phyloP scores from a whole-genome alignment of 768 basidiomycete species.

The Termitomyces sp. region DNA sequence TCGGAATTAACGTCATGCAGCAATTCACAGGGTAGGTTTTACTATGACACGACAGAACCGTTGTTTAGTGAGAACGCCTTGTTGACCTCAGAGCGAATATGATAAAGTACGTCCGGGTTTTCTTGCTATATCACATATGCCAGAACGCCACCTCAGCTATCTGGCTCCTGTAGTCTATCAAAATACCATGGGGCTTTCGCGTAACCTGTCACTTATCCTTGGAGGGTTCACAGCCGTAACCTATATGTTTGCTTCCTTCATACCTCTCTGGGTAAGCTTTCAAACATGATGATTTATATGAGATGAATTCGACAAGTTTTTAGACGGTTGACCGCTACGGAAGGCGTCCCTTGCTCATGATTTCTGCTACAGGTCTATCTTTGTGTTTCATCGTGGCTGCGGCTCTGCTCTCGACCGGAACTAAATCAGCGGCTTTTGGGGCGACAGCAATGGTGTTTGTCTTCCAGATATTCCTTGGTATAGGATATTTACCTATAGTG shows the following conservation, averaged over 20 bases:
- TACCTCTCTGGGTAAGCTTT: slow-evolving; percentile 30
- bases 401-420: slow-evolving; percentile 29
- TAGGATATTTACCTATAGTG: slow-evolving; percentile 35
- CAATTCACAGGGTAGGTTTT: slow-evolving; percentile 33
- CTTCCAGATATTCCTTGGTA: slow-evolving; percentile 35
- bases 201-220: slow-evolving; percentile 33
- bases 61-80: neutral
- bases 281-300: neutral
- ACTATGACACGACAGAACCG: neutral
- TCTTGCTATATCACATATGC: neutral
- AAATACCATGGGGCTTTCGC: slow-evolving; percentile 35
- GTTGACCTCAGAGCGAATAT: slow-evolving; percentile 25
- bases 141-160: slow-evolving; percentile 19
- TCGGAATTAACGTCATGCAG: slow-evolving; percentile 37
- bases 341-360: slow-evolving; percentile 31
- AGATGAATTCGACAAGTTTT: neutral
- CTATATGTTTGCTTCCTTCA: slow-evolving; percentile 36
- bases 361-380: slow-evolving; percentile 31
- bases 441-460: slow-evolving; percentile 36
- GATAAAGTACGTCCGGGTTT: slow-evolving; percentile 26
- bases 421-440: slow-evolving; percentile 27
- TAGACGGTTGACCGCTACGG: slow-evolving; percentile 37
- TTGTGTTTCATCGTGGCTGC: slow-evolving; percentile 32
- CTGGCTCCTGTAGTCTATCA: slow-evolving; percentile 36
- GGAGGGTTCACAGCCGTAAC: slow-evolving; percentile 34